Evolutionary conservation across 257 asterid genomes (phyloP), one percentile per base, ranked within the genome.

Genomic region (Solanum virginianum): DNA sequence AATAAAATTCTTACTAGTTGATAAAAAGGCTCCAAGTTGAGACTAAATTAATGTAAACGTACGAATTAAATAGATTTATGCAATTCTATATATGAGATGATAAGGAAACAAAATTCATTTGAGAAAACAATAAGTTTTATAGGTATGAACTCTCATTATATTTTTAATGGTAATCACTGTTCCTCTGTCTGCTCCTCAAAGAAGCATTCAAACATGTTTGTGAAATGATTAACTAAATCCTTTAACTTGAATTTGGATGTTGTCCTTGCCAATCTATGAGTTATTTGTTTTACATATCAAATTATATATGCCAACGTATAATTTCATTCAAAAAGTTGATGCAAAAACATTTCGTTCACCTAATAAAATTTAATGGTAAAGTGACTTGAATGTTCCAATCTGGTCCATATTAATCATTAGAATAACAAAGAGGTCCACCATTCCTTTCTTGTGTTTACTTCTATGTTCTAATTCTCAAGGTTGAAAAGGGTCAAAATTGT

Each of bases 191-290:
- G 45, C 66, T 49, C 24, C 83, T 17, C 12, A 68, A 17, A 51
- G 71, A 32, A 53, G 15, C 22, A 72, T 9, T 24, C 22, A 47
- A 53, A 66, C 71, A 59, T 17, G 20, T 87, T 29, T 47, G 45
- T 26, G 45, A 79, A 39, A 88, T 88, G 84, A 86, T 88, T 83
- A 20, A 81, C 12, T 26, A 65, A 85, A 69, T 51, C 75, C 69
- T 53, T 49, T 54, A 29, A 32, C 85, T 80, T 29, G 17, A 7
- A 45, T 14, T 72, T 82, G 81, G 10, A 32, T 77, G 60, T n/a
- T 65, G 77, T 59, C 54, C 71, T 75, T 77, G 26, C 80, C 26
- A 72, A 45, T 83, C 66, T 70, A 32, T 83, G 85, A 80, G 86
- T 85, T 66, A 57, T 24, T 72, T 53, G 41, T 6, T 87, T 66